Base-by-base conservation (phyloP, 2,329 filamentous ascomycete genomes). In the Claviceps purpurea region DNA sequence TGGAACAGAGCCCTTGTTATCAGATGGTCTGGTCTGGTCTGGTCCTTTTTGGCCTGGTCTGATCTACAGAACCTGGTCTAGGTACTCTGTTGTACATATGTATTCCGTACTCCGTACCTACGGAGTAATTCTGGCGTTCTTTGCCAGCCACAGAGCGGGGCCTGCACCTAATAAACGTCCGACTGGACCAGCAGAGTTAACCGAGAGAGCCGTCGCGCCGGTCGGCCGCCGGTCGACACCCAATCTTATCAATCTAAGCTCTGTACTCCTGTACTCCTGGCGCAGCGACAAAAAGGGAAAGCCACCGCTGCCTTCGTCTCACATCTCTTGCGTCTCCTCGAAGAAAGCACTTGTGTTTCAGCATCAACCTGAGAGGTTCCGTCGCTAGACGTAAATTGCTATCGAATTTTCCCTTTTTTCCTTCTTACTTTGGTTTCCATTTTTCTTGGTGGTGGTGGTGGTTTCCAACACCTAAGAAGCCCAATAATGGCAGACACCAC, bases 161-260 rank as follows among this genome's bases (percentile, higher is more conserved):
- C 26, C 26, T 30, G 26, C 26, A 30, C 26, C 26, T 10, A 10
- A 30, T 30, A 30, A 30, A 30, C 8, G 26, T 11, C 26, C 26
- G 26, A 30, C 26, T 30, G 26, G 26, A 30, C 2, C 26, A 30
- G 26, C 26, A 30, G 8, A 30, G 26, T 30, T 30, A 30, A 42
- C 40, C 40, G 18, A 42, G 40, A 42, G 18, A 42, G 40, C 40
- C n/a, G 40, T 42, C 40, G n/a, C 7, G 39, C 39, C 39, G 39
- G 39, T 41, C 39, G n/a, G 39, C n/a, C 16, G 39, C 39, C 39
- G 16, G 18, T 41, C 18, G 7, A 30, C 26, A 30, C 26, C 26
- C 26, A 30, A 50, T 50, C 49, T 50, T 43, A 50, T 50, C 49
- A 50, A 50, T 50, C 49, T 30, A 30, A 44, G 49, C 18, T 38